phyloP scores from a whole-genome alignment of 2,329 filamentous ascomycete genomes.

The Cladosporium sp. region DNA sequence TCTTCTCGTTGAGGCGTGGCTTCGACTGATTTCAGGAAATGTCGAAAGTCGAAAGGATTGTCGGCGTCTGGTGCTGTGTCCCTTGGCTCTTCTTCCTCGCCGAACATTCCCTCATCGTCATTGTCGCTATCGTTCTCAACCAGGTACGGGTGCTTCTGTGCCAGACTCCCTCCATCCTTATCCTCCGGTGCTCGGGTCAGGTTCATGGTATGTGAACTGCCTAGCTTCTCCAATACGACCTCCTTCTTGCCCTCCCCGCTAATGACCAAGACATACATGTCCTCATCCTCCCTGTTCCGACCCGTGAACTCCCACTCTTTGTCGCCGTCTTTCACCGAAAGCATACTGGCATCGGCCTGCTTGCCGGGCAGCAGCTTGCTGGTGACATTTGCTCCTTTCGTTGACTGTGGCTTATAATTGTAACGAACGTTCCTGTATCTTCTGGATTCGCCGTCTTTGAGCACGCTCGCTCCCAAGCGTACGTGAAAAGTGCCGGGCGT shows the following conservation, averaged over 20 bases:
- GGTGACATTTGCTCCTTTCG: constrained; percentile 16
- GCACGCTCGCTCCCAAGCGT: constrained; percentile 26
- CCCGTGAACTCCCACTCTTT: constrained; percentile 36
- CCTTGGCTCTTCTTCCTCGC: constrained; percentile 30
- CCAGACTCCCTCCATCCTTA: constrained; percentile 56
- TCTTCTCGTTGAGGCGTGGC: constrained; percentile 18
- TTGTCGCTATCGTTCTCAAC: constrained; percentile 18
- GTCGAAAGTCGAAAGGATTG: constrained; percentile 47
- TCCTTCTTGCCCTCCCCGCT: constrained; percentile 22
- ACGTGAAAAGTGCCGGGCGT: constrained; percentile 22
- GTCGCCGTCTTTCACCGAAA: constrained; percentile 22
- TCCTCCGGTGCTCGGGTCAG: constrained; percentile 63
- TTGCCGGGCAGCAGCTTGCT: constrained; percentile 6
- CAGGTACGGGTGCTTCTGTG: constrained; percentile 58
- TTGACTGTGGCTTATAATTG: constrained; percentile 40
- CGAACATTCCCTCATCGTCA: constrained; percentile 24
- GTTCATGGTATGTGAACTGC: constrained; percentile 85
- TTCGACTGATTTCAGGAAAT: constrained; percentile 33
- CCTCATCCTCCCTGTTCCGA: constrained; percentile 45
- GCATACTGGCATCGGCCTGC: constrained; percentile 9
- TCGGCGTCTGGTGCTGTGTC: constrained; percentile 33
- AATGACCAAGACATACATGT: constrained; percentile 59
- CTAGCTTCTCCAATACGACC: constrained; percentile 61
- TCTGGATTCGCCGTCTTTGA: constrained; percentile 12
- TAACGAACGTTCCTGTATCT: constrained; percentile 26